Conservation (phyloP, 192 early-diverging fungal genomes). For the Phycomyces nitens region DNA sequence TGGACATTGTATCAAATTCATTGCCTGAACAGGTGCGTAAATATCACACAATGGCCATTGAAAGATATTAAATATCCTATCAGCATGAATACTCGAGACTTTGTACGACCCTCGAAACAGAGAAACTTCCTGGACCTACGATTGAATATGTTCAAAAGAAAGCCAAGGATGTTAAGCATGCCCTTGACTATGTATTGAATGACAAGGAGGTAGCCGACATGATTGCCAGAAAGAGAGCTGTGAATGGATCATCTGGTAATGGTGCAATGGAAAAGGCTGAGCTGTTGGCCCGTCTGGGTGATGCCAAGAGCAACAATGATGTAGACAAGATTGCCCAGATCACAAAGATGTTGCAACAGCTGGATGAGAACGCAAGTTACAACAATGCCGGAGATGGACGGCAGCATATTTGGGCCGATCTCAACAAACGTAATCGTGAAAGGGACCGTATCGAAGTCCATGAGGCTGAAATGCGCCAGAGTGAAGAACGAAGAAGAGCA, state of each 20-base stretch:
- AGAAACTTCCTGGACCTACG: slow-evolving; percentile 45
- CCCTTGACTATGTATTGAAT: slow-evolving; percentile 57
- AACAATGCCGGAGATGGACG: slow-evolving; percentile 30
- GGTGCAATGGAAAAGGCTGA: slow-evolving; percentile 45
- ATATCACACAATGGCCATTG: background rate
- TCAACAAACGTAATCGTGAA: slow-evolving; percentile 55
- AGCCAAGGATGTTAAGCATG: slow-evolving; percentile 49
- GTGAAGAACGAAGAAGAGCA: slow-evolving; percentile 15
- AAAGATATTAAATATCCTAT: too few species aligned
- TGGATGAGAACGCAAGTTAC: slow-evolving; percentile 32
- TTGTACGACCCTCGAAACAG: slow-evolving; percentile 45
- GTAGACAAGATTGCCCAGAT: slow-evolving; percentile 42
- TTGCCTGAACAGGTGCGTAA: slow-evolving; percentile 51
- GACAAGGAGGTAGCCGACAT: slow-evolving; percentile 62
- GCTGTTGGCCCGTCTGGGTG: slow-evolving; percentile 44
- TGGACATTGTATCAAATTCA: slow-evolving; percentile 76
- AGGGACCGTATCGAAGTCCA: slow-evolving; percentile 44
- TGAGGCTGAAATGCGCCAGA: slow-evolving; percentile 35
- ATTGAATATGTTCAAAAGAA: slow-evolving; percentile 53
- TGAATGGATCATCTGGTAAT: slow-evolving; percentile 35
- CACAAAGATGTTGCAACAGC: slow-evolving; percentile 31
- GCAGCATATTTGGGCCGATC: slow-evolving; percentile 48
- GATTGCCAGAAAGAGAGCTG: slow-evolving; percentile 51
- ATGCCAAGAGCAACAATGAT: slow-evolving; percentile 49
- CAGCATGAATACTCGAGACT: slow-evolving; percentile 58